Evolutionary conservation across 306 rosid genomes (phyloP).

Genomic region (barrel medic (Medicago truncatula)): MtrunA17r5.0-ANR NC_053042.1:46765501-46766000

Average conservation of each 20-base stretch:
- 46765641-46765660: slow-evolving; percentile 97
- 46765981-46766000: slow-evolving; percentile 40
- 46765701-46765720: slow-evolving; percentile 97
- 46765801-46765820: slow-evolving; percentile 92
- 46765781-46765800: slow-evolving; percentile 97
- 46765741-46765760: slow-evolving; percentile 98
- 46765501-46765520: slow-evolving; percentile 5
- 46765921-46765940: slow-evolving; percentile 96
- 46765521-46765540: slow-evolving; percentile 30
- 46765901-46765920: slow-evolving; percentile 97
- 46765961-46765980: slow-evolving; percentile 98
- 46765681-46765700: slow-evolving; percentile 89
- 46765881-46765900: slow-evolving; percentile 90
- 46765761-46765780: slow-evolving; percentile 97
- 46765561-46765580: slow-evolving; percentile 98
- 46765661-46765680: slow-evolving; percentile 92
- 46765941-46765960: slow-evolving; percentile 97
- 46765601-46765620: slow-evolving; percentile 95
- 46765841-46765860: slow-evolving; percentile 98
- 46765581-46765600: slow-evolving; percentile 97
- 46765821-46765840: slow-evolving; percentile 87
- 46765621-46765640: slow-evolving; percentile 87
- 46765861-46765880: slow-evolving; percentile 98
- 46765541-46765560: slow-evolving; percentile 64
- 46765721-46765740: slow-evolving; percentile 96